phyloP scores from a whole-genome alignment of 148 eudicot genomes.

The Fagopyrum esculentum region DNA sequence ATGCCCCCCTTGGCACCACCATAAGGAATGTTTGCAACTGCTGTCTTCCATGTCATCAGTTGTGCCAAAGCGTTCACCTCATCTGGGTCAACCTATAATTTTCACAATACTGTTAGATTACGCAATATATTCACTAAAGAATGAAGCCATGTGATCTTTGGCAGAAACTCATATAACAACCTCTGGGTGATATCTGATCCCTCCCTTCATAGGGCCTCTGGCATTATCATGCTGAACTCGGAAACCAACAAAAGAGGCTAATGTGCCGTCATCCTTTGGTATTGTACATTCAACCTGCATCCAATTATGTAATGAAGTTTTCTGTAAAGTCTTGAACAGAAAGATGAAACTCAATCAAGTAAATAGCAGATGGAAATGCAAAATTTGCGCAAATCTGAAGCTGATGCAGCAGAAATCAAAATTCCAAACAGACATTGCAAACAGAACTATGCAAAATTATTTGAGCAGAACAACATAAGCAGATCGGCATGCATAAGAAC shows the following conservation, averaged over 20 bases:
- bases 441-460: neutral
- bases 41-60: constrained; percentile 99
- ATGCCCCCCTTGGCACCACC: constrained; percentile 99
- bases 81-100: constrained; percentile 84
- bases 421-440: neutral
- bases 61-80: constrained; percentile 99
- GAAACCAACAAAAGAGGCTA: constrained; percentile 89
- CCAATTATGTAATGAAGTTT: constrained; percentile 9
- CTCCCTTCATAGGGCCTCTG: constrained; percentile 99
- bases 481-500: neutral
- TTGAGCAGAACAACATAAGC: neutral
- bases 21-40: constrained; percentile 94
- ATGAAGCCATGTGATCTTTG: neutral
- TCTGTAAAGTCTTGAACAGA: neutral
- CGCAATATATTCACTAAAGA: neutral
- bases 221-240: constrained; percentile 96
- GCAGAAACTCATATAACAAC: constrained; percentile 24
- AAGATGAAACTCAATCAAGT: neutral
- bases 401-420: neutral
- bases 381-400: neutral
- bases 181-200: constrained; percentile 99
- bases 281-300: constrained; percentile 96
- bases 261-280: constrained; percentile 89
- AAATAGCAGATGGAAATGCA: neutral
- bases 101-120: neutral